phyloP scores from a whole-genome alignment of 805 yeast species.

The Hanseniaspora guilliermondii region DNA sequence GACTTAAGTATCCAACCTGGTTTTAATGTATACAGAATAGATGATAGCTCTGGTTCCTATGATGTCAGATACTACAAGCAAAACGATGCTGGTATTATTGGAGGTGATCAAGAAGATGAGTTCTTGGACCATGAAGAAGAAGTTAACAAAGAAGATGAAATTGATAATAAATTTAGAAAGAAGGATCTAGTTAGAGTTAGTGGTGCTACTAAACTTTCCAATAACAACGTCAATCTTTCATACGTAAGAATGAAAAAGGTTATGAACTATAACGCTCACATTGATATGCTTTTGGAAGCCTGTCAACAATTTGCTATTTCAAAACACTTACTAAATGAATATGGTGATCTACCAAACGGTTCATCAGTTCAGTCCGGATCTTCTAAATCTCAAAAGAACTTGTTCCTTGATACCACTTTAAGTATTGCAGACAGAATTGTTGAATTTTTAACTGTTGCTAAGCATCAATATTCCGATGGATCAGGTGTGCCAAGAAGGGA shows the following conservation, averaged over 20 bases:
- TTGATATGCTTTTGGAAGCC: constrained; percentile 56
- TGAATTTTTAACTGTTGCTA: background rate
- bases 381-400: constrained; percentile 10
- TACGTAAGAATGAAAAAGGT: constrained; percentile 48
- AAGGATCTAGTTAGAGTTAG: constrained; percentile 12
- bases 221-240: constrained; percentile 51
- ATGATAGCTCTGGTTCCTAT: constrained; percentile 10
- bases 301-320: constrained; percentile 44
- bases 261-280: constrained; percentile 52
- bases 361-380: background rate
- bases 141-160: background rate
- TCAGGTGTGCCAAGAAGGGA: constrained; percentile 12
- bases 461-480: constrained; percentile 1
- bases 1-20: constrained; percentile 9
- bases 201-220: constrained; percentile 28
- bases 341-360: constrained; percentile 2
- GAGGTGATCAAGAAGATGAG: background rate
- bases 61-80: constrained; percentile 13
- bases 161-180: constrained; percentile 6
- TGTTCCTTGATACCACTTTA: constrained; percentile 32
- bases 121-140: background rate
- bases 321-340: constrained; percentile 33
- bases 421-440: constrained; percentile 10
- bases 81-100: background rate
- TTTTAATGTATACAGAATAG: constrained; percentile 12